Base-by-base conservation (phyloP, 2,329 filamentous ascomycete genomes). In the Neonectria neomacrospora region DNA sequence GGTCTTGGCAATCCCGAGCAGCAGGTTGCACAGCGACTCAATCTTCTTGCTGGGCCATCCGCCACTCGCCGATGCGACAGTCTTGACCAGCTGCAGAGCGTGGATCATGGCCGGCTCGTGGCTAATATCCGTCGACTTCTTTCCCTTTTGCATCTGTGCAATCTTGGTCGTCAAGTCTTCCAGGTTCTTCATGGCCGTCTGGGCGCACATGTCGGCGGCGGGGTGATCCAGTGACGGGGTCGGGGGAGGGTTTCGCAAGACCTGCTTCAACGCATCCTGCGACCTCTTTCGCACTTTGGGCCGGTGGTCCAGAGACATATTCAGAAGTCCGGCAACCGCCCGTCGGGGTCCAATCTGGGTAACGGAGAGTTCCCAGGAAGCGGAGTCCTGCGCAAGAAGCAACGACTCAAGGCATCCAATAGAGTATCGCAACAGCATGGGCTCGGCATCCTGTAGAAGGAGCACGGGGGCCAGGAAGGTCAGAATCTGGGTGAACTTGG, bases 21-120 rank as follows among this genome's bases (percentile, higher is more conserved):
- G 82, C 57, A 97, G 82, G 78, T 98, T 94, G 78, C 94, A 97
- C 34, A 99, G 82, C 2, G 91, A 85, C 80, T 99, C 96, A 58
- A 97, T 97, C 80, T 97, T 97, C 82, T 91, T 93, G 81, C 91
- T 97, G 1, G 96, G 96, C 96, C 96, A 99, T 54, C 96, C 96
- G 42, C 93, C 92, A 62, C 93, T 95, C 5, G 93, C 93, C 3
- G 87, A 85, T 1, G 96, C 94, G 64, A 99, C 88, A 0, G 92
- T 92, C 84, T 97, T 97, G 68, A 97, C 91, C 58, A 99, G 83
- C 74, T 99, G 95, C 66, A 99, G 82, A 2, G 94, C 91, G 76
- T 98, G 96, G 69, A 98, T 97, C 54, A 98, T 83, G 30, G 88
- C 89, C 2, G 96, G 94, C 66, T 97, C 93, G 73, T 94, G 88